Evolutionary conservation across 345 rosid species (phyloP), one percentile per base, ranked within the genome.

Genomic region (Moricandia arvensis): DNA sequence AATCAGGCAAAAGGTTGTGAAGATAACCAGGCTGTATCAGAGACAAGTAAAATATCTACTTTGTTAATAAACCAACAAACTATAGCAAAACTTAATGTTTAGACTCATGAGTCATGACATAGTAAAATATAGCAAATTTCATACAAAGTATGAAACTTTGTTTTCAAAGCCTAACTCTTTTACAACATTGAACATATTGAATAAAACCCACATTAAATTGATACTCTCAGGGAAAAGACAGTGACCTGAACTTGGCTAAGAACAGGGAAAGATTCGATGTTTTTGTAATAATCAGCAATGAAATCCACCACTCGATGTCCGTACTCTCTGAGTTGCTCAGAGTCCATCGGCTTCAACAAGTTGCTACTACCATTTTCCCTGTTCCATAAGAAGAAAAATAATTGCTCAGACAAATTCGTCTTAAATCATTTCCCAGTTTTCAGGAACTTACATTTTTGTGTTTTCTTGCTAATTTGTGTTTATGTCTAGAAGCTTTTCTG

Each of bases 291-390:
- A 81, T 93, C 97, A 6, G 96, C 97, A 75, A 93, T 86, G 76
- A 93, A 93, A 77, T 90, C 97, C 43, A 93, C 93, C 98, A 93
- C 91, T 82, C 77, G 82, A 74, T 90, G 93, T 26, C 86, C 97
- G 71, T 82, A 65, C 77, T 87, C 94, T 59, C 94, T 82, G 66
- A 89, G 80, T 68, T 89, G 94, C 83, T 89, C 90, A 0, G 94
- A 85, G 21, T 87, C 91, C 94, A 89, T 89, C 16, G 91, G 79
- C 80, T 81, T 86, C 83, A 86, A 41, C 71, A 45, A 75, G 4
- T 35, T 72, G 77, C 61, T 79, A 30, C 8, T 35, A 45, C 75
- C 78, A 27, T 73, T 68, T 43, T 78, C 75, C 75, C 78, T 66
- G 66, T 43, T 26, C 21, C 12, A 45, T n/a, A 45, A 43, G 13